Evolutionary conservation across 495 filamentous ascomycete species (phyloP).

Genomic region (Tuber indicum): DNA sequence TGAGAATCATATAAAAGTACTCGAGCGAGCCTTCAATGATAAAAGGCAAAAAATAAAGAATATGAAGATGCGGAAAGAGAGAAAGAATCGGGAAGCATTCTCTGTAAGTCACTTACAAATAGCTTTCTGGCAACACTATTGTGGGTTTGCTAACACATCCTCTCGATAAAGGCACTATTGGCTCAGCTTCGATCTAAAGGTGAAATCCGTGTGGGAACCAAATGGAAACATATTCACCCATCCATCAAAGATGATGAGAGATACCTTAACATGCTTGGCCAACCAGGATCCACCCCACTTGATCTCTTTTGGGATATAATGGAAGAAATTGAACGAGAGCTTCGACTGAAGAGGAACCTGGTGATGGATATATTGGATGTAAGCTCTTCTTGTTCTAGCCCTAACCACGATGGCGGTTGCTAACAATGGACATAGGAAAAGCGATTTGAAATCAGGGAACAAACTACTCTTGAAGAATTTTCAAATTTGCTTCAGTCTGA

Average conservation of each 20-base stretch:
- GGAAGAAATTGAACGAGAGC: slow-evolving; percentile 80
- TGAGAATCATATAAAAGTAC: slow-evolving; percentile 85
- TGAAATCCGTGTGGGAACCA: slow-evolving; percentile 82
- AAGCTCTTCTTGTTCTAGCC: slow-evolving; percentile 43
- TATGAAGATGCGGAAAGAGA: slow-evolving; percentile 68
- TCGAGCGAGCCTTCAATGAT: slow-evolving; percentile 87
- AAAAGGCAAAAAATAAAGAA: slow-evolving; percentile 79
- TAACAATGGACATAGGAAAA: slow-evolving; percentile 57
- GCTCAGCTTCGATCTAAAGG: slow-evolving; percentile 64
- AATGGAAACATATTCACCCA: slow-evolving; percentile 79
- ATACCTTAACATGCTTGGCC: slow-evolving; percentile 78
- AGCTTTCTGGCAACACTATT: not conserved
- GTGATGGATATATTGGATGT: slow-evolving; percentile 88
- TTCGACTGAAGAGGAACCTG: slow-evolving; percentile 74
- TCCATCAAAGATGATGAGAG: slow-evolving; percentile 73
- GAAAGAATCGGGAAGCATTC: slow-evolving; percentile 78
- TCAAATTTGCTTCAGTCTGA: slow-evolving; percentile 67
- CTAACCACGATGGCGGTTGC: slow-evolving; percentile 3
- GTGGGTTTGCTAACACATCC: not conserved
- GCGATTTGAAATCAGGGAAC: slow-evolving; percentile 78
- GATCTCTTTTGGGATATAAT: slow-evolving; percentile 96
- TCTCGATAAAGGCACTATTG: slow-evolving; percentile 50
- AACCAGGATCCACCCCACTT: slow-evolving; percentile 78
- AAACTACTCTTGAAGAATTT: slow-evolving; percentile 85
- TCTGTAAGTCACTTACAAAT: slow-evolving; percentile 38